Percentiles rank a stretch among this genome's conserved stretches.
phyloP scores from a whole-genome alignment of 306 rosid species.

The Purshia tridentata region DNA sequence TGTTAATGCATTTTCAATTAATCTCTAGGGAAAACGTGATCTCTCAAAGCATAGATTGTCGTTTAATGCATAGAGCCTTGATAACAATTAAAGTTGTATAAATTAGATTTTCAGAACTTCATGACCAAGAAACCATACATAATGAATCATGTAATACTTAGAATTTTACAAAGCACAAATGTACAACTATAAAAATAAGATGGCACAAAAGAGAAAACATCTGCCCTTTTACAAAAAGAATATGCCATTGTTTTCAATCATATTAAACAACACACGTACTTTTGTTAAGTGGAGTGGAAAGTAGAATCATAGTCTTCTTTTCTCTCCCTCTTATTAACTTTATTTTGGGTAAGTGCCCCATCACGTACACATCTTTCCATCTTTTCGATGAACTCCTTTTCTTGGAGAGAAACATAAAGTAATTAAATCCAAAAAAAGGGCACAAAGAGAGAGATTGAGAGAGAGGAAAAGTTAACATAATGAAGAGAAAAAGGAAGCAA shows the following conservation, averaged over 20 bases:
- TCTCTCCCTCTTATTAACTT: conserved; percentile 23
- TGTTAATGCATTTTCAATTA: no score
- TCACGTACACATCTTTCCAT: conserved; percentile 25
- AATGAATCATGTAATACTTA: neutral
- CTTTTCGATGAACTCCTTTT: conserved; percentile 32
- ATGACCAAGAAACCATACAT: neutral
- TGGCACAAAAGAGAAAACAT: neutral
- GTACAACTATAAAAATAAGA: no score
- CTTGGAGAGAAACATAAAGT: conserved; percentile 16
- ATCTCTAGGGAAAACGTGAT: no score
- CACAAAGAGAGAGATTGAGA: neutral
- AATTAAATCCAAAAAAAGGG: conserved; percentile 16
- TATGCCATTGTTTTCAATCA: conserved; percentile 14
- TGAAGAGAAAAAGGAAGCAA: conserved; percentile 26
- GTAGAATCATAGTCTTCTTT: conserved; percentile 37
- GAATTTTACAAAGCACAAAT: no score
- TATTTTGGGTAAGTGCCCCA: conserved; percentile 36
- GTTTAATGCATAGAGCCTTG: no score
- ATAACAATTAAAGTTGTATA: neutral
- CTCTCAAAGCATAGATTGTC: no score
- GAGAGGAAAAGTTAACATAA: conserved; percentile 23
- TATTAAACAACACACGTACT: conserved; percentile 24
- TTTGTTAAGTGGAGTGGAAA: conserved; percentile 37
- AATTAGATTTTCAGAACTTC: neutral
- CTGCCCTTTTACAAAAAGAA: conserved; percentile 33